Conservation (phyloP, 345 rosid genomes). For the Salix caprea region DNA sequence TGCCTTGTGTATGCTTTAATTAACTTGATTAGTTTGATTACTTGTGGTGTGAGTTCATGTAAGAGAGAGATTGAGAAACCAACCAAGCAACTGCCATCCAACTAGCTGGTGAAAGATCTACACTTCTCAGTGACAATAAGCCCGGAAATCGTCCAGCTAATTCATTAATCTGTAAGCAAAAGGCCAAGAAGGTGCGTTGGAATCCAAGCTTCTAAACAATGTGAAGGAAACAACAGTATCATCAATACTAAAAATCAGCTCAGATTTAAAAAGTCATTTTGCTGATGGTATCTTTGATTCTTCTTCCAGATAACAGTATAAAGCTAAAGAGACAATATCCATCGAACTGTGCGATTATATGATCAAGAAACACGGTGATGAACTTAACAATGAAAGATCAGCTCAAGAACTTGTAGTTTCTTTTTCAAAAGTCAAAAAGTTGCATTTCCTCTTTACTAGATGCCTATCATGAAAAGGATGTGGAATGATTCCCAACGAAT, state of each 20-base stretch:
- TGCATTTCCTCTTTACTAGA: slow-evolving; percentile 29
- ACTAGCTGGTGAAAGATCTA: slow-evolving; percentile 98
- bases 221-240: slow-evolving; percentile 4
- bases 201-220: slow-evolving; percentile 8
- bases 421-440: slow-evolving; percentile 31
- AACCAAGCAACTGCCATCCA: slow-evolving; percentile 99
- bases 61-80: slow-evolving; percentile 10
- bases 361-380: slow-evolving; percentile 13
- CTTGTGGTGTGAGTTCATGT: background rate
- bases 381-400: background rate
- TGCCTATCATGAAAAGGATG: slow-evolving; percentile 30
- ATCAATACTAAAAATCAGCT: slow-evolving; percentile 7
- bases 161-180: slow-evolving; percentile 62
- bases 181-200: slow-evolving; percentile 7
- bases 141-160: slow-evolving; percentile 69
- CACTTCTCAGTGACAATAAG: slow-evolving; percentile 84
- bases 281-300: slow-evolving; percentile 12
- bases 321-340: slow-evolving; percentile 6
- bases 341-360: slow-evolving; percentile 14
- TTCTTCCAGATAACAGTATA: slow-evolving; percentile 5
- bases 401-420: slow-evolving; percentile 9
- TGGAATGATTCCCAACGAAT: slow-evolving; percentile 22
- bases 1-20: background rate
- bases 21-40: slow-evolving; percentile 5
- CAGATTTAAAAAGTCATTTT: background rate